Evolutionary conservation across 352 stramenopile species (phyloP).

Genomic region (Thraustotheca clavata): DNA sequence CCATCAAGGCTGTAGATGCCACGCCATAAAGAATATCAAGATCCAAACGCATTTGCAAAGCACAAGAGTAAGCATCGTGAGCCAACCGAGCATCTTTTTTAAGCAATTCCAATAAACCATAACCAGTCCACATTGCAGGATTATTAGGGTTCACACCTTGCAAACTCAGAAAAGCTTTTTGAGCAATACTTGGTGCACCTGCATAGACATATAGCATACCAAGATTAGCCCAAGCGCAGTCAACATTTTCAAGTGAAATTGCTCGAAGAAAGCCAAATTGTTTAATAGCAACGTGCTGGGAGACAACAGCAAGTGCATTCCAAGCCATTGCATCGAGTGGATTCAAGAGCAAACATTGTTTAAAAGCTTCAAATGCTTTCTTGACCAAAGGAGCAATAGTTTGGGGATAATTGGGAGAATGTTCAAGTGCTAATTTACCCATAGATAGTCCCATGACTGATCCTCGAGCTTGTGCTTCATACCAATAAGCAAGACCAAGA

Average conservation of each 20-base stretch:
- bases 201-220: constrained; percentile 72
- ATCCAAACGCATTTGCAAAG: constrained; percentile 60
- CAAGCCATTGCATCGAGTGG: constrained; percentile 47
- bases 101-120: constrained; percentile 56
- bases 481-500: constrained; percentile 65
- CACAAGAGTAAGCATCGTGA: constrained; percentile 68
- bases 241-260: constrained; percentile 45
- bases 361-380: constrained; percentile 35
- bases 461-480: constrained; percentile 49
- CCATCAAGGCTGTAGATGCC: constrained; percentile 29
- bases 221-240: constrained; percentile 75
- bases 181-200: constrained; percentile 34
- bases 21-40: constrained; percentile 65
- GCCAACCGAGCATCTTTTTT: constrained; percentile 36
- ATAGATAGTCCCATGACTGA: constrained; percentile 27
- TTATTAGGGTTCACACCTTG: constrained; percentile 77
- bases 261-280: constrained; percentile 72
- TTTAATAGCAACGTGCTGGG: constrained; percentile 55
- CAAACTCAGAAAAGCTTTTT: constrained; percentile 71
- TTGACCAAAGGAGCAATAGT: constrained; percentile 25
- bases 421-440: constrained; percentile 36
- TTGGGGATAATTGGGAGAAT: not conserved
- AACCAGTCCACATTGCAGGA: constrained; percentile 80
- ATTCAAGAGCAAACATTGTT: constrained; percentile 36
- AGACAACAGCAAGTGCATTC: constrained; percentile 68